Evolutionary conservation across 345 rosid genomes (phyloP), one percentile per base, ranked within the genome.

Genomic region (Gossypium herbaceum): DNA sequence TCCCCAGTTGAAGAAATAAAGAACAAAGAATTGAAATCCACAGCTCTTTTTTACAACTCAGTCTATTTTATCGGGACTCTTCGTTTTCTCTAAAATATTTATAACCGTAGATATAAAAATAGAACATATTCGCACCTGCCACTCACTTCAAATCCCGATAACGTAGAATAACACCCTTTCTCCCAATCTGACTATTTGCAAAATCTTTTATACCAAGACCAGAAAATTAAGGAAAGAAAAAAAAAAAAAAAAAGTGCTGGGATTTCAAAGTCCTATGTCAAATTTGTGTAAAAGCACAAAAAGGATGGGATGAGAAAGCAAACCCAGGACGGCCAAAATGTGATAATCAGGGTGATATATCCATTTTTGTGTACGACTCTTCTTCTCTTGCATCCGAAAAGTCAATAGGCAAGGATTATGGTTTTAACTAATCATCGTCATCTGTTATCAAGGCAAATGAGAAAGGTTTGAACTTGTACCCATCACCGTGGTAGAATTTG

Each of bases 391-490:
- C 29, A 19, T n/a, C 72, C 60, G 7, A 7, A 25, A 75, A 62
- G 34, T 54, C 11, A 13, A 43, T 57, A 77, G 61, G 52, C 63
- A 75, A 57, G 65, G 68, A 65, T 57, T 58, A 55, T 22, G 44
- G 61, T 52, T 24, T 34, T 12, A 80, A 45, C 82, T 90, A 88
- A 75, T 90, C 90, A 16, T 90, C 92, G 19, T 92, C 97, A 29
- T 87, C 94, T 9, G 83, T 60, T 78, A 93, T 70, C 41, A 80
- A 73, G 24, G 98, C 86, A 77, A 94, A 94, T 19, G 94, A 86
- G 82, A 94, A 90, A 54, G 98, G 98, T 81, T 59, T 89, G 88
- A 94, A 94, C 83, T 94, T 94, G 87, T 93, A 89, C 81, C 99
- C 98, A 68, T 94, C 98, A 10, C 99, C 99, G 29, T 86, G 71